Conservation (phyloP, 1,139 yeast species). For the Scheffersomyces cryptocercus region DNA sequence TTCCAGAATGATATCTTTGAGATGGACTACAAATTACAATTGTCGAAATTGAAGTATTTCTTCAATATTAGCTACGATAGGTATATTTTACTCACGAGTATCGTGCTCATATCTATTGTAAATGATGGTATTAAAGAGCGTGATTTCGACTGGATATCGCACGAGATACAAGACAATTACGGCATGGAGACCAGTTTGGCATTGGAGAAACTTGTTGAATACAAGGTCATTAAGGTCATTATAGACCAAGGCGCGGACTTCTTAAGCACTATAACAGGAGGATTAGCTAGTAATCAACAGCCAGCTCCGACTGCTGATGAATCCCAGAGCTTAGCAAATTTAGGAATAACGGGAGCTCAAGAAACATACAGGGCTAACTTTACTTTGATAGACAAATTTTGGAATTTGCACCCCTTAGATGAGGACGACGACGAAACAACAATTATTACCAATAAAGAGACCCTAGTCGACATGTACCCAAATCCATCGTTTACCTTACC, state of each 20-base stretch:
- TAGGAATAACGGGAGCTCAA: constrained; percentile 38
- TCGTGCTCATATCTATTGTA: constrained; percentile 56
- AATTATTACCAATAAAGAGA: constrained; percentile 6
- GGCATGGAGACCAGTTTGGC: constrained; percentile 52
- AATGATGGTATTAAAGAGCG: constrained; percentile 66
- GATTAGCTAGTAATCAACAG: constrained; percentile 6
- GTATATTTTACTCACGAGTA: constrained; percentile 47
- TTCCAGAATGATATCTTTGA: constrained; percentile 75
- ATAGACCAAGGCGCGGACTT: constrained; percentile 27
- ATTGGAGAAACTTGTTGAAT: constrained; percentile 27
- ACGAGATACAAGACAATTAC: constrained; percentile 54
- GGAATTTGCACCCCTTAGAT: constrained; percentile 45
- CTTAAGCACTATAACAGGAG: constrained; percentile 28
- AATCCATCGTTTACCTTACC: constrained; percentile 56
- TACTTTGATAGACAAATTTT: constrained; percentile 43
- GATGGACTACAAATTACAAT: constrained; percentile 54
- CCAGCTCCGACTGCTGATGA: constrained; percentile 2
- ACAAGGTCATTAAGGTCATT: constrained; percentile 25
- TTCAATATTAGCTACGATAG: constrained; percentile 37
- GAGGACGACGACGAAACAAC: constrained; percentile 21
- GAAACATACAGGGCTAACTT: constrained; percentile 35
- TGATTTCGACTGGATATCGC: constrained; percentile 53
- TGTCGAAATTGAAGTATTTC: constrained; percentile 49
- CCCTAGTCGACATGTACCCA: constrained; percentile 27
- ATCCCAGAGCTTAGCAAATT: constrained; percentile 3